Evolutionary conservation across 176 grass and related monocot genomes (phyloP), one percentile per base, ranked within the genome.

Genomic region (Cenchrus purpureus): DNA sequence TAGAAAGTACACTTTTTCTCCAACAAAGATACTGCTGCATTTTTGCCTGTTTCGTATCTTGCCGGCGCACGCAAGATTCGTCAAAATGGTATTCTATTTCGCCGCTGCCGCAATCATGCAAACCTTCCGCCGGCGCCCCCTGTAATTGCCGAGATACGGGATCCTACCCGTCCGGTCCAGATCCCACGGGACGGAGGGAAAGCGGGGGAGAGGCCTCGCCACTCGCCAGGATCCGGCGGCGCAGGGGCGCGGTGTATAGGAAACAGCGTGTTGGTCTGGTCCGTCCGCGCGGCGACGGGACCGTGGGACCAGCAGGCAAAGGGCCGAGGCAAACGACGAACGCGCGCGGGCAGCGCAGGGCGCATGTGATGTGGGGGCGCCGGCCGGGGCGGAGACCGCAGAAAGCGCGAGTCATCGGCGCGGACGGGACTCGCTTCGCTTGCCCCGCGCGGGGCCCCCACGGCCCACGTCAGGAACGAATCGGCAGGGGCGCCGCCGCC

Each of bases 351-450:
- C 37, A 40, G 37, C 37, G 37, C 37, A 40, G 37, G 37, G 37
- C 31, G 82, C 88, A 89, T 89, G 83, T 86, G 88, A 86, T 63
- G 22, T 29, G 44, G 67, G 67, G 67, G 10, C 7, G 16, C 45
- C 45, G 0, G 31, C 8, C 37, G 37, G 49, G 10, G 43, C 12
- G 83, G 15, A 62, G 87, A 81, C 77, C 81, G 68, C 76, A 19
- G 67, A 52, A 68, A 77, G 62, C 73, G 74, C 80, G 66, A 75
- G 63, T 81, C 63, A 64, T 56, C 78, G 65, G 34, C 54, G 56
- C 86, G 68, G 25, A 31, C 74, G 81, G 45, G 31, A 32, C 31
- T 32, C 31, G 37, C 42, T 54, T 32, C 31, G 37, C 42, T 54
- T 57, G 8, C 43, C 1, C 43, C 1, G 60, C 22, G 66, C 42